Evolutionary conservation across 1,284 basidiomycete genomes (phyloP).

Genomic region (Salmacisia buchloeana): DNA sequence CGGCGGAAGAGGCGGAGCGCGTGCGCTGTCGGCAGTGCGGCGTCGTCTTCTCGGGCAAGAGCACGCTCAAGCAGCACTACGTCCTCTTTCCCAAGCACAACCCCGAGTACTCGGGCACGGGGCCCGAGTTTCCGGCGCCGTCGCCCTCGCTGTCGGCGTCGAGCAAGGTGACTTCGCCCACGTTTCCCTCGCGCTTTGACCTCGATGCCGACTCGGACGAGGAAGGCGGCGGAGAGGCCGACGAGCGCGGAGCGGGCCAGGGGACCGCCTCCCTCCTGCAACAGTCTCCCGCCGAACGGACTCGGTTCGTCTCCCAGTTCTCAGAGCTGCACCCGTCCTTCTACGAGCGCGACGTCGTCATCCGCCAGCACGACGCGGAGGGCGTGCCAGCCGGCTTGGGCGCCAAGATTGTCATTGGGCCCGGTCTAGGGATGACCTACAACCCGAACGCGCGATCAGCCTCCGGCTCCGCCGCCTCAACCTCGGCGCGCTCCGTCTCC

Average conservation of each 20-base stretch:
- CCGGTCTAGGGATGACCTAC: background rate
- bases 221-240: background rate
- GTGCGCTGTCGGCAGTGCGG: constrained; percentile 1
- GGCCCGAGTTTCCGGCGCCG: background rate
- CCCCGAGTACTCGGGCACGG: background rate
- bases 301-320: background rate
- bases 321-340: background rate
- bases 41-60: background rate
- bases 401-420: constrained; percentile 3
- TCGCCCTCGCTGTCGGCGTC: background rate
- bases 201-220: background rate
- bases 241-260: background rate
- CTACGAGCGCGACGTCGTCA: background rate
- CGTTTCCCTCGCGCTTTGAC: background rate
- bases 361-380: background rate
- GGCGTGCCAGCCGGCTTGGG: background rate
- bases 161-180: too few species aligned
- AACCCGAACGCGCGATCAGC: background rate
- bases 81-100: constrained; percentile 4
- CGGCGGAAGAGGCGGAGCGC: background rate
- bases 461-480: background rate
- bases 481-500: background rate
- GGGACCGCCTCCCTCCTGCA: background rate
- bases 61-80: constrained; percentile 2
- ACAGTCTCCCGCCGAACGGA: background rate